Conservation (phyloP, 2,329 filamentous ascomycete species). For the Pestalotiopsis sp. region DNA sequence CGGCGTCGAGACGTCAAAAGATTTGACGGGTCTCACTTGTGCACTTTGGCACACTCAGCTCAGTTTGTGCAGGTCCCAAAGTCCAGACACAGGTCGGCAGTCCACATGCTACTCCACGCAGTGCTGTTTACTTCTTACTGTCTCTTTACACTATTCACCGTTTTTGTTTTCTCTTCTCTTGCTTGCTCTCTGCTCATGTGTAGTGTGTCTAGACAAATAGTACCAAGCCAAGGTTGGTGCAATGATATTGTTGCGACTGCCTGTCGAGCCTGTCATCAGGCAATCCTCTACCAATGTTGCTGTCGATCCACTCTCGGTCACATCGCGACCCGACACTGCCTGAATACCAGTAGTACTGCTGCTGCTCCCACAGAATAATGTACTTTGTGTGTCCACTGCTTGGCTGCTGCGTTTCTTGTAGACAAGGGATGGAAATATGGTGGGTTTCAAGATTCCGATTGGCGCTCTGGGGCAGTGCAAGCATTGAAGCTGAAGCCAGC, state of each 20-base stretch:
- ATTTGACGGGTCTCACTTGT: conserved; percentile 5
- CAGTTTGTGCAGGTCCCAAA: background rate
- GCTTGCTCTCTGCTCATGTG: background rate
- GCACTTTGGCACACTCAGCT: background rate
- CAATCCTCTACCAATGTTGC: background rate
- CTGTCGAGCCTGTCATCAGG: background rate
- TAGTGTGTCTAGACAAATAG: too few species aligned
- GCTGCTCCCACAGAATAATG: background rate
- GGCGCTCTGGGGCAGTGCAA: conserved; percentile 12
- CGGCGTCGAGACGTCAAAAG: conserved; percentile 12
- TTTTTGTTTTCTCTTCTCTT: background rate
- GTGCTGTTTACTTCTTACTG: background rate
- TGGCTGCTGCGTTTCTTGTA: background rate
- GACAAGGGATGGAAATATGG: background rate
- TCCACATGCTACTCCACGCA: background rate
- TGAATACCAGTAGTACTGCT: background rate
- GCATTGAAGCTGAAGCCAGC: background rate
- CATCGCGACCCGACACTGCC: too few species aligned
- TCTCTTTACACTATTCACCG: background rate
- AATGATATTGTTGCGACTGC: background rate
- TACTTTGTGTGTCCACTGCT: background rate
- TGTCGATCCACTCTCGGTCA: too few species aligned
- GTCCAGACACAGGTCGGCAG: background rate
- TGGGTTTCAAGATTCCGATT: conserved; percentile 10
- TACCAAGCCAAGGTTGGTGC: too few species aligned